phyloP scores from a whole-genome alignment of 1,284 basidiomycete species.

The Melanopsichium pennsylvanicum region DNA sequence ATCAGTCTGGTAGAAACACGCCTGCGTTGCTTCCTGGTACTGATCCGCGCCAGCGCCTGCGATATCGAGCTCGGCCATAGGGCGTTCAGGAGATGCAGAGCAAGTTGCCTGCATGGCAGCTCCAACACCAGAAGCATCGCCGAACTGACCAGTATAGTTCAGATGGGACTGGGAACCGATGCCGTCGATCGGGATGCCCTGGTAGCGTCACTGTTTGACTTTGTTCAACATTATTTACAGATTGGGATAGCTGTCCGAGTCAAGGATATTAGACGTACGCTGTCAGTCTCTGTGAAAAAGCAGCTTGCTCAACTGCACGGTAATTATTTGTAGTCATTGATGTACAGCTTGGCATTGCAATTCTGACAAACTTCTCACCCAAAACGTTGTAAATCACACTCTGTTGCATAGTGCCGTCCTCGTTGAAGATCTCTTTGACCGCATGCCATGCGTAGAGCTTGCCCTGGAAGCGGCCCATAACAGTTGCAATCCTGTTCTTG shows the following conservation, averaged over 20 bases:
- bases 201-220: constrained; percentile 21
- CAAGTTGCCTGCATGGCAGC: constrained; percentile 12
- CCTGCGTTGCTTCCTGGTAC: constrained; percentile 11
- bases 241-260: constrained; percentile 14
- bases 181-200: constrained; percentile 24
- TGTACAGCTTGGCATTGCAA: constrained; percentile 24
- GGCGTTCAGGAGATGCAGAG: constrained; percentile 10
- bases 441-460: constrained; percentile 29
- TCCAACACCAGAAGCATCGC: constrained; percentile 6
- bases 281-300: no score
- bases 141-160: constrained; percentile 6
- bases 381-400: constrained; percentile 23
- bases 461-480: constrained; percentile 19
- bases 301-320: no score
- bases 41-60: neutral
- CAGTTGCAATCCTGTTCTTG: constrained; percentile 15
- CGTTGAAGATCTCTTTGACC: constrained; percentile 28
- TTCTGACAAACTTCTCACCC: constrained; percentile 19
- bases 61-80: constrained; percentile 28
- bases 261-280: neutral
- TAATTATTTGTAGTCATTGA: constrained; percentile 28
- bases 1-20: constrained; percentile 12
- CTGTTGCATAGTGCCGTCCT: constrained; percentile 15
- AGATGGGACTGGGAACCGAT: constrained; percentile 28
- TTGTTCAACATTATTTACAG: constrained; percentile 3